Base-by-base conservation (phyloP, 768 basidiomycete species). In the Pseudohyphozyma bogoriensis region DNA sequence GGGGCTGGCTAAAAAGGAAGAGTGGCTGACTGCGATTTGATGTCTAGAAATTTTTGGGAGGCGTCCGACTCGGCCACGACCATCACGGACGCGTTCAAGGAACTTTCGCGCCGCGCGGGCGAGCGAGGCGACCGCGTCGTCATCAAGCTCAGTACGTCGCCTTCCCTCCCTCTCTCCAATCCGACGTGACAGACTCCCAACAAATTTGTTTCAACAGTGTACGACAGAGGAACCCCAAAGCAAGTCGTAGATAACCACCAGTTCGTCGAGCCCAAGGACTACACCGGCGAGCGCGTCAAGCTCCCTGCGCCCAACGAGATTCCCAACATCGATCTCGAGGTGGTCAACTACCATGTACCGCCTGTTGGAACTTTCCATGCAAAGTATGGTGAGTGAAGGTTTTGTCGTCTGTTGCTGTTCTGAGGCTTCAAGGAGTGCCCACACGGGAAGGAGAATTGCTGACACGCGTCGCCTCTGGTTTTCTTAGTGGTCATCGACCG, bases 401-500 rank as follows among this genome's bases (percentile, higher is more conserved):
- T 44, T 12, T 44, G 7, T 42, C n/a, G 37, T 39, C 6, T 16
- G 15, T 42, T n/a, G 40, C n/a, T 16, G 40, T 7, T 16, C 4
- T 6, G 4, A 24, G 26, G 16, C 42, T 3, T 7, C 2, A 15
- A 15, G 42, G 20, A n/a, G n/a, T n/a, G n/a, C n/a, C 3, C 22
- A 44, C 13, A 7, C 22, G 42, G n/a, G n/a, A n/a, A n/a, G n/a
- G n/a, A n/a, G n/a, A n/a, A n/a, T 22, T 22, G 42, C 42, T 44
- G 16, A 44, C 42, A 2, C 12, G 22, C 42, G 22, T 24, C 3
- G 22, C 8, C 42, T n/a, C 20, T 12, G 9, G 9, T 15, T n/a
- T n/a, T n/a, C n/a, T n/a, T 80, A 70, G 76, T 84, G 73, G 74
- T 85, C 44, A 79, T 84, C 6, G 84, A 85, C 69, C 76, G 83